phyloP scores from a whole-genome alignment of 805 yeast species.

The Saccharomycopsis sp. region DNA sequence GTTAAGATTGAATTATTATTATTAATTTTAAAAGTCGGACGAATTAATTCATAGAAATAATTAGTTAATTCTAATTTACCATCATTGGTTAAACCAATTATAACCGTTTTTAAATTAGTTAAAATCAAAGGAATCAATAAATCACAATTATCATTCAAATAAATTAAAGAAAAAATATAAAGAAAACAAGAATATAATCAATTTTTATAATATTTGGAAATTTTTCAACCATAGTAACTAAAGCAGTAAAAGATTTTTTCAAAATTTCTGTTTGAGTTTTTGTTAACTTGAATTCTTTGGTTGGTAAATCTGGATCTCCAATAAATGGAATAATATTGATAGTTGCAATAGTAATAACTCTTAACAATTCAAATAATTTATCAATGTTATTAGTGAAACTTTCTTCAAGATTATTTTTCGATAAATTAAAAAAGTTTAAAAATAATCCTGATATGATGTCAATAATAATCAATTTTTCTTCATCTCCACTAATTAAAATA shows the following conservation, averaged over 20 bases:
- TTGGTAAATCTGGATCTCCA: slow-evolving; percentile 32
- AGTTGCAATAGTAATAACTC: slow-evolving; percentile 58
- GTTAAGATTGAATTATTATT: slow-evolving; percentile 33
- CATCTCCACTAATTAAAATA: slow-evolving; percentile 42
- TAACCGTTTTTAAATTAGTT: slow-evolving; percentile 38
- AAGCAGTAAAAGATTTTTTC: slow-evolving; percentile 37
- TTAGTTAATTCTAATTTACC: slow-evolving; percentile 23
- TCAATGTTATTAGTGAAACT: slow-evolving; percentile 51
- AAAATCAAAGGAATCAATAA: slow-evolving; percentile 41
- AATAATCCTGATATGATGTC: slow-evolving; percentile 53
- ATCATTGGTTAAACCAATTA: slow-evolving; percentile 25
- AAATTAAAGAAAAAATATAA: slow-evolving; percentile 48
- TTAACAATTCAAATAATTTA: slow-evolving; percentile 69
- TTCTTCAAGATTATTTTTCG: slow-evolving; percentile 26
- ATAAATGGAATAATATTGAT: slow-evolving; percentile 51
- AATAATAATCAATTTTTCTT: slow-evolving; percentile 37
- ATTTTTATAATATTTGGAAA: slow-evolving; percentile 60
- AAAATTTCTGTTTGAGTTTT: slow-evolving; percentile 31
- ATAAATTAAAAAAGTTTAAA: slow-evolving; percentile 29
- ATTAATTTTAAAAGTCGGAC: slow-evolving; percentile 21
- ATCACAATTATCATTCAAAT: slow-evolving; percentile 29
- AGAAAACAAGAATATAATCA: slow-evolving; percentile 67
- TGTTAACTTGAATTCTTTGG: slow-evolving; percentile 15
- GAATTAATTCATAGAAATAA: slow-evolving; percentile 30
- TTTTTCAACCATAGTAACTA: slow-evolving; percentile 50